Evolutionary conservation across 2,329 filamentous ascomycete genomes (phyloP).

Genomic region (Aspergillus pseudoviridinutans): DNA sequence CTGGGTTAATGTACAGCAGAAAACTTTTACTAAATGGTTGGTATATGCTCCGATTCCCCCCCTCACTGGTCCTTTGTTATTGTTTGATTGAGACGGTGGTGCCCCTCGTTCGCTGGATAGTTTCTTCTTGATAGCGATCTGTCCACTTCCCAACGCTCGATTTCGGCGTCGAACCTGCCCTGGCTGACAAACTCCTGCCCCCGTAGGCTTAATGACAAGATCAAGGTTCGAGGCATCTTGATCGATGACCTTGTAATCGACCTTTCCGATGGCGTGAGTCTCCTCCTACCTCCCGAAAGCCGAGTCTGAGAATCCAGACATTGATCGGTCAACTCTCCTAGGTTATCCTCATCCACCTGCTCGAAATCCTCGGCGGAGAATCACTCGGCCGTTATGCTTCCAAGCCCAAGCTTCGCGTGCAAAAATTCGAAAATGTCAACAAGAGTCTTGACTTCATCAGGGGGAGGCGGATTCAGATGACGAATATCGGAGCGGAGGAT

Average conservation of each 20-base stretch:
- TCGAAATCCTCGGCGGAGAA: constrained; percentile 92
- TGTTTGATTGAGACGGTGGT: neutral
- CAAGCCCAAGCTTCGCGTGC: constrained; percentile 91
- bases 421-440: constrained; percentile 98
- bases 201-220: constrained; percentile 88
- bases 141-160: neutral
- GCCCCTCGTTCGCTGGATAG: neutral
- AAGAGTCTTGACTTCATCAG: constrained; percentile 92
- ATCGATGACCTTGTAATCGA: constrained; percentile 86
- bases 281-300: constrained; percentile 2
- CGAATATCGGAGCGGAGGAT: constrained; percentile 97
- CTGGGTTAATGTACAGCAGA: constrained; percentile 81
- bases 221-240: constrained; percentile 70
- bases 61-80: neutral
- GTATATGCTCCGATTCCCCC: constrained; percentile 2
- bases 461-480: constrained; percentile 88
- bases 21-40: constrained; percentile 98
- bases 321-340: constrained; percentile 34
- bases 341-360: constrained; percentile 93
- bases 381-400: constrained; percentile 95
- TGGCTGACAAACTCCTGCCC: constrained; percentile 1
- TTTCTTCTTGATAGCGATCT: constrained; percentile 2
- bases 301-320: neutral
- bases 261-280: constrained; percentile 85
- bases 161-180: neutral